Percentiles rank a stretch among this genome's conserved stretches.
Conservation (phyloP, 2,329 filamentous ascomycete species). For the Mollisiaceae sp. region DNA sequence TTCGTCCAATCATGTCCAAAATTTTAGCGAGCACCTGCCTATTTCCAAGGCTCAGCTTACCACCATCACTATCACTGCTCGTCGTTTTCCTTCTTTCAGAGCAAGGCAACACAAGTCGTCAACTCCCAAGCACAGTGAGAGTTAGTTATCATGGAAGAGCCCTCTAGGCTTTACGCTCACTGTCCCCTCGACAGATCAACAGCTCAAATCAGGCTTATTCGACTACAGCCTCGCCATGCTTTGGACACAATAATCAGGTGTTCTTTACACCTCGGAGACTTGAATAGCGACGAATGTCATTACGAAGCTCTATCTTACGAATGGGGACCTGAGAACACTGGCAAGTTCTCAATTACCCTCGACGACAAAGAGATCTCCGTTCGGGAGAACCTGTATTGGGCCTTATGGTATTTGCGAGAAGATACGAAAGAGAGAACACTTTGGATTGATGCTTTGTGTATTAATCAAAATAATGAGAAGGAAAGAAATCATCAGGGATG, state of each 20-base stretch:
- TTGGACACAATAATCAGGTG: neutral
- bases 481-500: constrained; percentile 4
- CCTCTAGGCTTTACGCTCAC: neutral
- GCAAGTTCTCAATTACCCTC: neutral
- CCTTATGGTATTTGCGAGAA: neutral
- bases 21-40: too few relatives aligned
- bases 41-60: too few relatives aligned
- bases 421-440: neutral
- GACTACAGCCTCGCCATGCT: neutral
- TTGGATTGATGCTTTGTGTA: constrained; percentile 1
- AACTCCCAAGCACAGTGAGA: too few relatives aligned
- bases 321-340: neutral
- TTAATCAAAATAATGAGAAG: neutral
- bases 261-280: neutral
- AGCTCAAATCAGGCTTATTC: constrained; percentile 1
- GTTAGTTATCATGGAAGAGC: too few relatives aligned
- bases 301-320: neutral
- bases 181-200: neutral
- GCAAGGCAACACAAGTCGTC: too few relatives aligned
- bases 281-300: neutral
- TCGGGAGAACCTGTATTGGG: neutral
- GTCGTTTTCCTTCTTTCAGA: too few relatives aligned
- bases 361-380: neutral
- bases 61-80: too few relatives aligned
- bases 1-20: too few relatives aligned